These are phyloP conservation scores for Debaryomyces hansenii DNA, from an alignment of 805 yeast species.

Conservation along the genomic window DNA sequence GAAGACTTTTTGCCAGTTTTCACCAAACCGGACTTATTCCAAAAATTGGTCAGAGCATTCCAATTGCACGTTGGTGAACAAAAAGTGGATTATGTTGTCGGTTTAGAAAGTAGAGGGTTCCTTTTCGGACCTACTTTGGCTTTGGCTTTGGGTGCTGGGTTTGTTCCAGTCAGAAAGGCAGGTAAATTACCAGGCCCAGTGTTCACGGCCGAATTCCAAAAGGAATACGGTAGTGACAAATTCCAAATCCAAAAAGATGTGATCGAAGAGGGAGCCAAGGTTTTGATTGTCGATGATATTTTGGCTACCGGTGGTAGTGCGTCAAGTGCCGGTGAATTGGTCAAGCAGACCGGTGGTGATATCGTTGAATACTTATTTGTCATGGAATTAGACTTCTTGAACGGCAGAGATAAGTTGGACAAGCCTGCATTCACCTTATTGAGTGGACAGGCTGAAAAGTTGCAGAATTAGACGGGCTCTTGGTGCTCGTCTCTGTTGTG, in stretches of 20 bases:
- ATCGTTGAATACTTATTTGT: slow-evolving; percentile 82
- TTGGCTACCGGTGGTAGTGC: slow-evolving; percentile 99
- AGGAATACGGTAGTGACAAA: slow-evolving; percentile 90
- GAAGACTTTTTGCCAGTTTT: slow-evolving; percentile 97
- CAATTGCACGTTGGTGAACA: slow-evolving; percentile 65
- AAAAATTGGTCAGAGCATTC: slow-evolving; percentile 78
- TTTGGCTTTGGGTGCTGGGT: slow-evolving; percentile 82
- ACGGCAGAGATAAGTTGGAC: slow-evolving; percentile 84
- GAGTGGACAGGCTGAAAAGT: slow-evolving; percentile 71
- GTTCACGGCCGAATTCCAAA: slow-evolving; percentile 67
- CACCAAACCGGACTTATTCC: slow-evolving; percentile 76
- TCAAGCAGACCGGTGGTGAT: slow-evolving; percentile 62
- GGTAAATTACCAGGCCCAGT: slow-evolving; percentile 93
- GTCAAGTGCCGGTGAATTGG: slow-evolving; percentile 85
- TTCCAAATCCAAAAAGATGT: slow-evolving; percentile 87
- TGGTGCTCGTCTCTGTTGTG: neutral
- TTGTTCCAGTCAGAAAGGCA: slow-evolving; percentile 91
- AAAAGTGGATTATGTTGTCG: slow-evolving; percentile 85
- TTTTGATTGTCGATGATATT: slow-evolving; percentile 90
- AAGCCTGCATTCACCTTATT: slow-evolving; percentile 90
- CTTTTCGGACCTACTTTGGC: slow-evolving; percentile 96
- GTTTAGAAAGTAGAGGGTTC: slow-evolving; percentile 96
- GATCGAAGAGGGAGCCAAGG: slow-evolving; percentile 76
- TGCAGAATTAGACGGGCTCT: slow-evolving; percentile 3
- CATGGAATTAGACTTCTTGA: slow-evolving; percentile 91